Base-by-base conservation (phyloP, 352 stramenopile species). In the Globisporangium barbulae region DNA sequence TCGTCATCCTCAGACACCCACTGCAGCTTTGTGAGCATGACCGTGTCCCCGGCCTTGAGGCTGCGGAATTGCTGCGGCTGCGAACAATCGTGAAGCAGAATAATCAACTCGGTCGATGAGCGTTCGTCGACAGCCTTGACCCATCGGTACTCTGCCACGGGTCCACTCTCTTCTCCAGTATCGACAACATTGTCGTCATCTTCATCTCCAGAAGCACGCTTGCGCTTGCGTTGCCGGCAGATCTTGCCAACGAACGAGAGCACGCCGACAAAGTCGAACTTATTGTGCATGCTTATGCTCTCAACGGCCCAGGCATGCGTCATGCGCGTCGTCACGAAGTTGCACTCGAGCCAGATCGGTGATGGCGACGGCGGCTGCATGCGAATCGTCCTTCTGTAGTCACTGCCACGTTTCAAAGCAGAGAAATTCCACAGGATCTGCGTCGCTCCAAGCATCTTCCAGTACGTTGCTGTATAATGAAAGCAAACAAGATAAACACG, bases 101-200 rank as follows among this genome's bases (percentile, higher is more conserved):
- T 66, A 19, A 85, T 67, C 15, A 90, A 63, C 59, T 91, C 80
- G 30, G 62, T 61, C 1, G 65, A 70, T 21, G 75, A 83, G 49
- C 65, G 83, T 28, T 52, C 47, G 42, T 91, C 81, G n/a, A 91
- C 85, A 45, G 75, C 64, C 57, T 90, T 90, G 21, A 91, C 53
- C 80, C 77, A 90, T 17, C 83, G 75, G 37, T 72, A 89, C 30
- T 73, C 64, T 6, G 56, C 74, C 35, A 72, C 50, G 1, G 37
- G 19, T 21, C 35, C 57, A 17, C 21, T 28, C 25, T 57, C n/a
- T 31, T 57, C 52, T 28, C 15, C 49, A 19, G 3, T 30, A 28
- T 5, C n/a, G 19, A 19, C 50, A 28, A 21, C 8, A 47, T 12
- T 28, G 1, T 28, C 44, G 6, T 0, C 25, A 10, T 5, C 49